phyloP scores from a whole-genome alignment of 2,329 filamentous ascomycete species.

The Penicillium crustosum region DNA sequence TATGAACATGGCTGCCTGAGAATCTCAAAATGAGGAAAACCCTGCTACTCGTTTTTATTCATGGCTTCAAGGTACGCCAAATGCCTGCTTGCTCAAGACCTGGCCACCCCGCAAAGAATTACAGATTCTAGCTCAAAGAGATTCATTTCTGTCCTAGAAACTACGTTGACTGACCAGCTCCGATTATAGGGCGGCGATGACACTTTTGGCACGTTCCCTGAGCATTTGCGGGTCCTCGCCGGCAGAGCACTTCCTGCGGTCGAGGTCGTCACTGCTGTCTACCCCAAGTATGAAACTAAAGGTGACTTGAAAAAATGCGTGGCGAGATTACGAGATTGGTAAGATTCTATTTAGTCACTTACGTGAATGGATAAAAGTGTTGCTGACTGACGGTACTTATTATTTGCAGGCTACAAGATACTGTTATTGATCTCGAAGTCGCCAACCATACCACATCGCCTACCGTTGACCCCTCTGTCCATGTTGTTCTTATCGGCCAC shows the following conservation, averaged over 20 bases:
- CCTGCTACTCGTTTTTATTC: slow-evolving; percentile 49
- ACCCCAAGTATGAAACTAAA: slow-evolving; percentile 52
- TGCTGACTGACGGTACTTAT: neutral
- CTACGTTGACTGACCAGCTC: slow-evolving; percentile 3
- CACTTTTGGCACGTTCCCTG: slow-evolving; percentile 50
- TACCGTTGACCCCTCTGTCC: slow-evolving; percentile 81
- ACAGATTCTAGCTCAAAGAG: neutral
- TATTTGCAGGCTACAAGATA: slow-evolving; percentile 71
- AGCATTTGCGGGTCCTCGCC: slow-evolving; percentile 43
- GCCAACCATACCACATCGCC: slow-evolving; percentile 75
- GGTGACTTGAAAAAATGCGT: slow-evolving; percentile 50
- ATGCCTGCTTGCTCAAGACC: neutral
- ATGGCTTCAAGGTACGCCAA: slow-evolving; percentile 48
- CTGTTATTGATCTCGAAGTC: slow-evolving; percentile 93
- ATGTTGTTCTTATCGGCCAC: slow-evolving; percentile 79
- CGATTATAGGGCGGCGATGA: slow-evolving; percentile 47
- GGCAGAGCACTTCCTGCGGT: slow-evolving; percentile 46
- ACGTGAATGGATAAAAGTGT: neutral
- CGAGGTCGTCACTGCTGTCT: slow-evolving; percentile 43
- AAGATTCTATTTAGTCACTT: slow-evolving; percentile 7
- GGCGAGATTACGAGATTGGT: slow-evolving; percentile 50
- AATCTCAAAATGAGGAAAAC: slow-evolving; percentile 44
- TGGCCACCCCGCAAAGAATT: slow-evolving; percentile 4
- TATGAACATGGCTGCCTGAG: slow-evolving; percentile 3
- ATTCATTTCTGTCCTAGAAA: neutral